These are phyloP conservation scores for Chlorella ohadii DNA, from an alignment of 139 green algal genomes.

Conservation along the genomic window DNA sequence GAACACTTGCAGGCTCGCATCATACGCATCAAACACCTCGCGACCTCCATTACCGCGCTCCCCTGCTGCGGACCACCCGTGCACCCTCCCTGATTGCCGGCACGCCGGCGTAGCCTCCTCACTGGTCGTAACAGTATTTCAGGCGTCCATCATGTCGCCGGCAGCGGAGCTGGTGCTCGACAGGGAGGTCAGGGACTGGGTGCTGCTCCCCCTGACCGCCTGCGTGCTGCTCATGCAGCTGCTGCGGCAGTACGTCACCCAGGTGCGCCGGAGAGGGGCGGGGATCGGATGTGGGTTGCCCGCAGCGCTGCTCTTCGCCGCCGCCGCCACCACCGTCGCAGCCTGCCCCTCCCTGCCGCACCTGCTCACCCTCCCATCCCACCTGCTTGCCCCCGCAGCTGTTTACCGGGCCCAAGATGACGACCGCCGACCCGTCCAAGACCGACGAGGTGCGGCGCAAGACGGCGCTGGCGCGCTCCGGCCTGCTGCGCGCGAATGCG, in stretches of 20 bases:
- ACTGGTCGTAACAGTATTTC: background rate
- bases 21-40: no score
- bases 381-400: background rate
- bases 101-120: background rate
- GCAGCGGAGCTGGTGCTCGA: conserved; percentile 75
- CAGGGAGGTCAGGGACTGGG: conserved; percentile 85
- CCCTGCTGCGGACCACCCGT: no score
- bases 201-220: conserved; percentile 89
- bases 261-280: conserved; percentile 32
- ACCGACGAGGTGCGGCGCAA: conserved; percentile 65
- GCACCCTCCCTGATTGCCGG: no score
- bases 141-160: background rate
- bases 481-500: conserved; percentile 57
- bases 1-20: no score
- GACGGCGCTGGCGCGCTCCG: conserved; percentile 64
- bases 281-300: background rate
- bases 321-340: background rate
- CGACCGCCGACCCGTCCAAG: conserved; percentile 33
- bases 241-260: conserved; percentile 83
- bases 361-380: background rate
- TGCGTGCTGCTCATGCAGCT: conserved; percentile 92
- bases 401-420: background rate
- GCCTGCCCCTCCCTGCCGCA: background rate
- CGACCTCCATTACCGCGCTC: no score
- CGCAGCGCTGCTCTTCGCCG: background rate